Percentiles rank a stretch among this genome's conserved stretches.
These are phyloP conservation scores for Gomphus bonarii DNA, from an alignment of 1,284 basidiomycete genomes.

Conservation along the genomic window DNA sequence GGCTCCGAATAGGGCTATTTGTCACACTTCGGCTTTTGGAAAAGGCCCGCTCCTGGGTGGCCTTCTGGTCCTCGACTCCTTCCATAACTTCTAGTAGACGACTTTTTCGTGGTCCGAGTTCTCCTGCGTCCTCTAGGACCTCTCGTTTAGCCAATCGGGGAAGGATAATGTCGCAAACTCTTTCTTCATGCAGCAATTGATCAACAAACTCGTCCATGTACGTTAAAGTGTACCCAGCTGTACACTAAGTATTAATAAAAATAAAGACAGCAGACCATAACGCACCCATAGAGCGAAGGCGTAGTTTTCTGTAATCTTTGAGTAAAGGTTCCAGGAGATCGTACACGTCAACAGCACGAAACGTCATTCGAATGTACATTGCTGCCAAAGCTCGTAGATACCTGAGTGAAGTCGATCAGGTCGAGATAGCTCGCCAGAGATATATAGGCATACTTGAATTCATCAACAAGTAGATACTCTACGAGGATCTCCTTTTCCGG, in stretches of 20 bases:
- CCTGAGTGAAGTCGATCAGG: conserved; percentile 30
- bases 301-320: conserved; percentile 88
- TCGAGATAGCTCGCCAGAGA: background rate
- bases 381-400: conserved; percentile 90
- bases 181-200: conserved; percentile 75
- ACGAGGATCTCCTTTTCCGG: conserved; percentile 94
- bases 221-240: conserved; percentile 74
- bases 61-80: conserved; percentile 30
- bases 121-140: conserved; percentile 86
- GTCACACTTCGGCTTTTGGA: background rate
- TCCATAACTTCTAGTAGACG: conserved; percentile 76
- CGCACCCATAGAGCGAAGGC: conserved; percentile 72
- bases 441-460: conserved; percentile 78
- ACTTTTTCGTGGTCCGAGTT: conserved; percentile 75
- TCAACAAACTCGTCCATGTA: conserved; percentile 93
- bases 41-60: background rate
- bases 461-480: conserved; percentile 90
- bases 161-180: conserved; percentile 94
- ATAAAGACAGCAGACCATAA: conserved; percentile 1
- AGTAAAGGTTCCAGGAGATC: conserved; percentile 89
- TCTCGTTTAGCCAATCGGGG: conserved; percentile 82
- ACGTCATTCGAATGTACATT: conserved; percentile 93
- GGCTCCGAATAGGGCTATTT: background rate
- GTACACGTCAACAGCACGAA: conserved; percentile 82
- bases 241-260: background rate